A percentile compares a stretch with the other conserved stretches of the same genome.
Conservation (phyloP, 352 stramenopile species). For the Chrysophaeum taylorii region DNA sequence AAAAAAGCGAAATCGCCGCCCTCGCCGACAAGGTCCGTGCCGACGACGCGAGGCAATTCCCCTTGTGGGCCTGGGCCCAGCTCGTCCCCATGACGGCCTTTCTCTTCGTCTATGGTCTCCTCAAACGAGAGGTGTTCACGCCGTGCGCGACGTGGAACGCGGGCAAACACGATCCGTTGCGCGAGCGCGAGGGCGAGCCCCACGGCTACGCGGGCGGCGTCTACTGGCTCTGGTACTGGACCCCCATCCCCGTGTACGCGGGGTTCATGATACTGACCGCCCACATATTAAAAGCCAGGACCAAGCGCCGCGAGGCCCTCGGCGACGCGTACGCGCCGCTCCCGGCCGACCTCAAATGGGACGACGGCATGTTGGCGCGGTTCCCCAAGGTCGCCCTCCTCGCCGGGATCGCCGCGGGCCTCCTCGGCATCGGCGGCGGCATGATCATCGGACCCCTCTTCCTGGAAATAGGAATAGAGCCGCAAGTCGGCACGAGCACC, state of each 20-base stretch:
- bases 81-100: not conserved
- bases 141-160: not conserved
- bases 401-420: constrained; percentile 39
- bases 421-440: constrained; percentile 46
- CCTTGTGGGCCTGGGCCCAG: not conserved
- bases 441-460: constrained; percentile 51
- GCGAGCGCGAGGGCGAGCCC: not conserved
- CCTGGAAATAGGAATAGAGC: constrained; percentile 47
- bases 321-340: not conserved
- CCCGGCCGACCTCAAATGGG: constrained; percentile 8
- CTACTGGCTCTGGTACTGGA: constrained; percentile 13
- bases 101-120: not conserved
- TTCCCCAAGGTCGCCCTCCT: constrained; percentile 38
- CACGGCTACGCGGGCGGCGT: not conserved
- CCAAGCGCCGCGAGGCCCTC: not conserved
- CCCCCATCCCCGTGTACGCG: not conserved
- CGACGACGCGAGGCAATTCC: not conserved
- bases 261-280: not conserved
- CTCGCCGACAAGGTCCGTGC: not conserved
- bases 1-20: not conserved
- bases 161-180: too few species aligned
- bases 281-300: not conserved
- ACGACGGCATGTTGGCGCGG: not conserved
- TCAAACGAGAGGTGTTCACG: not conserved
- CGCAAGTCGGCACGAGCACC: constrained; percentile 43